Evolutionary conservation across 345 rosid genomes (phyloP), one percentile per base, ranked within the genome.

Genomic region (Populus nigra): DNA sequence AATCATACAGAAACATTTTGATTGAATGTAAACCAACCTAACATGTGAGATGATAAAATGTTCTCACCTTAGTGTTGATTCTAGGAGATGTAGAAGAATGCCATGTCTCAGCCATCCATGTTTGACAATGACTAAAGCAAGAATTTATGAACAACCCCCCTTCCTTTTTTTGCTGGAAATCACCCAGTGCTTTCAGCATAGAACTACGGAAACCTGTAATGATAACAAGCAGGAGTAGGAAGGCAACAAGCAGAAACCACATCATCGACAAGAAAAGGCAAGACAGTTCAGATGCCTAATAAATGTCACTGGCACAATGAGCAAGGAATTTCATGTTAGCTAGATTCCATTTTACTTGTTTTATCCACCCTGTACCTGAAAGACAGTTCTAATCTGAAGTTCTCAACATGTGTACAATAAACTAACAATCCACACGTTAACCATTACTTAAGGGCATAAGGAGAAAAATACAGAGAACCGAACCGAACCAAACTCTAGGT

Each of bases 51-150:
- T 18, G 18, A 25, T n/a, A 23, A 45, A 70, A 18, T 41, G 11
- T 59, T 72, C 67, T 47, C 76, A 91, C 99, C 94, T 89, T 90
- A 63, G 83, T 83, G 77, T 86, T 85, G 77, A 93, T 83, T 83
- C 87, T 90, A 39, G 93, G 89, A 80, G 99, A 91, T 78, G 35
- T 79, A 53, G 85, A 85, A 36, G 91, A 91, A 82, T 92, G 93
- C 96, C 99, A 95, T 43, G 94, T 89, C 77, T 82, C 85, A 71
- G 87, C 23, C 82, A 72, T 39, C 84, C 77, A 81, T 75, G 96
- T 89, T 80, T 93, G 99, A 86, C 97, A 91, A 81, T 92, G 97
- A 81, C 80, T 72, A 85, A 71, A 95, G 84, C 99, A 95, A 8
- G 99, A 93, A 82, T 93, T 88, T 87, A 93, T 85, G 86, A 91